A percentile compares a stretch with the other conserved stretches of the same genome.
phyloP scores from a whole-genome alignment of 1,284 basidiomycete genomes.

The Kwoniella shivajii region DNA sequence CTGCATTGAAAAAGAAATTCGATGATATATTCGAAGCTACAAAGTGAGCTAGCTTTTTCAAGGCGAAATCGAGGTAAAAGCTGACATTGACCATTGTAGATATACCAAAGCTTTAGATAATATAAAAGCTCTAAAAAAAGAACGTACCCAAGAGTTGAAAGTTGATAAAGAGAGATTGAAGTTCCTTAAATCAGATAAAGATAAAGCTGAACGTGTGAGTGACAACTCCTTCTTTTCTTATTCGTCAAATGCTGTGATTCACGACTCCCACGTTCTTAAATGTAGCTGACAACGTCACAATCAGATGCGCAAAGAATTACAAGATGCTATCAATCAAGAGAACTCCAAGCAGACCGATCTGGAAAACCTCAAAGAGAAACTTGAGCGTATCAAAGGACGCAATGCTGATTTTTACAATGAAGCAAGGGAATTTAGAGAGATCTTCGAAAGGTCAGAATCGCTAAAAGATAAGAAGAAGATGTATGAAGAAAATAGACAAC shows the following conservation, averaged over 20 bases:
- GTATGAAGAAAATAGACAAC: conserved; percentile 66
- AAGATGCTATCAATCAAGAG: conserved; percentile 68
- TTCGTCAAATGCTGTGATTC: background rate
- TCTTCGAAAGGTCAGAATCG: conserved; percentile 72
- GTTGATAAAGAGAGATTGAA: conserved; percentile 66
- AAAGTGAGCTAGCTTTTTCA: conserved; percentile 59
- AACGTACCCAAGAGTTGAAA: conserved; percentile 85
- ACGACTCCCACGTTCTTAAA: background rate
- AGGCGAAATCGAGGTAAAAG: background rate
- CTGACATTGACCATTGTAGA: conserved; percentile 54
- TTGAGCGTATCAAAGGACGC: conserved; percentile 67
- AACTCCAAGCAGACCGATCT: conserved; percentile 72
- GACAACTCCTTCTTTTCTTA: background rate
- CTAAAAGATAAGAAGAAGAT: conserved; percentile 68
- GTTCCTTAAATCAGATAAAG: conserved; percentile 78
- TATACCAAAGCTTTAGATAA: conserved; percentile 96
- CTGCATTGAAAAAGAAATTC: conserved; percentile 94
- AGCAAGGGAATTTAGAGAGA: conserved; percentile 79
- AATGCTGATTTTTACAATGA: conserved; percentile 83
- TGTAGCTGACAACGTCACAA: conserved; percentile 1
- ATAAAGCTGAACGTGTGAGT: conserved; percentile 70
- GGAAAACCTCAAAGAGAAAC: conserved; percentile 69
- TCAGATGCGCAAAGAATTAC: conserved; percentile 44
- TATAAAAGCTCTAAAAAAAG: conserved; percentile 87
- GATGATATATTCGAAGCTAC: conserved; percentile 99